These are phyloP conservation scores for Climacium dendroides DNA, from an alignment of 225 moss, liverwort and hornwort genomes.

Conservation along the genomic window DNA sequence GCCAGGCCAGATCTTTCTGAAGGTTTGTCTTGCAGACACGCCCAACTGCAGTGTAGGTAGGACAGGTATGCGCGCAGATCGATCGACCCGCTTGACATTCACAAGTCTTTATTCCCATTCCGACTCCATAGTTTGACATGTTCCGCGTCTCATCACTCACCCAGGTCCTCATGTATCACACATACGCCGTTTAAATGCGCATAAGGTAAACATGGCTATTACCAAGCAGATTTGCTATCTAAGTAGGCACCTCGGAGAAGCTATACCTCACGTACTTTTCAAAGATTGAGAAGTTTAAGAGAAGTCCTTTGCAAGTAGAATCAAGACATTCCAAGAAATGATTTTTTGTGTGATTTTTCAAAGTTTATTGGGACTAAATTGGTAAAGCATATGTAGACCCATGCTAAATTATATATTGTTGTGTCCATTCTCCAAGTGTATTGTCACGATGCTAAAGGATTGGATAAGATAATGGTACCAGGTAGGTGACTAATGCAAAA, in stretches of 20 bases:
- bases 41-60: neutral
- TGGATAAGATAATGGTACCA: neutral
- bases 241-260: neutral
- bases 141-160: neutral
- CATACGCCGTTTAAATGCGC: neutral
- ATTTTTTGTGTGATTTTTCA: neutral
- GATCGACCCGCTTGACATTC: neutral
- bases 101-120: neutral
- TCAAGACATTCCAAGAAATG: neutral
- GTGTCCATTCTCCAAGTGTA: neutral
- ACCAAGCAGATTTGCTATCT: neutral
- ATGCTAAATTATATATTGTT: neutral
- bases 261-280: too few relatives aligned
- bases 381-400: fast-evolving
- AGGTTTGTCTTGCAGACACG: neutral
- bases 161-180: neutral
- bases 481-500: neutral
- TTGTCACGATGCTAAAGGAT: neutral
- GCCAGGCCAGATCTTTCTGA: neutral
- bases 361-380: neutral
- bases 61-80: too few relatives aligned
- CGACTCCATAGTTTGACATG: neutral
- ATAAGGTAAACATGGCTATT: neutral
- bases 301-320: neutral
- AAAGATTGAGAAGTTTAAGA: neutral